Evolutionary conservation across 1,139 yeast species (phyloP), one percentile per base, ranked within the genome.

Genomic region (Tardiomyces blankii): DNA sequence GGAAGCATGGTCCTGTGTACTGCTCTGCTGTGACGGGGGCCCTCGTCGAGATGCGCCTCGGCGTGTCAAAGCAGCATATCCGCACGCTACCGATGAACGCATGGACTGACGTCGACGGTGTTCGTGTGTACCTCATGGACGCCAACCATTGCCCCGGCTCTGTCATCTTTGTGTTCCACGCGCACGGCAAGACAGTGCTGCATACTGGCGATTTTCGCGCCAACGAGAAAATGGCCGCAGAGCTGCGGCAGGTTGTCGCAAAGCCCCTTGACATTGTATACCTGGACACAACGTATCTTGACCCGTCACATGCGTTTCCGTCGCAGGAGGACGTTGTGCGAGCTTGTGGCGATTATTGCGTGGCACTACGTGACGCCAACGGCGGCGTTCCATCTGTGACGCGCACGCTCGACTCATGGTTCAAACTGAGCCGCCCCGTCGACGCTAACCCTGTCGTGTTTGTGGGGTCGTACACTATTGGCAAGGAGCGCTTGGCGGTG

Each of bases 111-210:
- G 55, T 74, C 1, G 61, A 65, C 2, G 78, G 79, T 0, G 62
- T 86, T 1, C 70, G 71, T 42, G 88, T 86, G 0, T 74, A 80
- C 0, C 69, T 81, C 9, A 65, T 83, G 9, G 86, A 85, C 51
- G 98, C 97, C 0, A 89, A 91, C 54, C 98, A 91, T 49, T 91
- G 98, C 62, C 97, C 97, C 1, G 98, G 98, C 1, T 86, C 96
- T 0, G 87, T 78, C 0, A 75, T 91, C 0, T 83, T 88, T 51
- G 64, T 88, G 16, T 82, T 86, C 55, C 82, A 82, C 56, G 75
- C 81, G 13, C 1, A 48, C 44, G 28, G 55, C 52, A 45, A 69
- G 42, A 62, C 68, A 38, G 69, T 76, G 1, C 63, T 91, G 38
- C 98, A 91, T 61, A 88, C 96, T 47, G 98, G 97, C 4, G 98